Evolutionary conservation across 208 protist species (phyloP), one percentile per base, ranked within the genome.

Genomic region (Wallacemonas sp.): DNA sequence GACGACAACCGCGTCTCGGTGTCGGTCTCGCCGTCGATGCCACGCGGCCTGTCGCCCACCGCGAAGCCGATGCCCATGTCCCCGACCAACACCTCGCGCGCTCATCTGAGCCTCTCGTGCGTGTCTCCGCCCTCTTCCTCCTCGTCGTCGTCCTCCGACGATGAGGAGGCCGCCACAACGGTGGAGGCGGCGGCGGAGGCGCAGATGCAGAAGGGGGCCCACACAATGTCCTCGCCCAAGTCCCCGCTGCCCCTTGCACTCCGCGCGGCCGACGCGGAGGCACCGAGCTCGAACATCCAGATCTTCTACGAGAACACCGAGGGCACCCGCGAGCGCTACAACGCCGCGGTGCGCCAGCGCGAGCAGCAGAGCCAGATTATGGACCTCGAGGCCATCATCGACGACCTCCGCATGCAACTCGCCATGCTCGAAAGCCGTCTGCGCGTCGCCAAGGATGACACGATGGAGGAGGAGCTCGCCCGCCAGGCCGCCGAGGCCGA

Each of bases 381-480:
- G 23, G 74, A 77, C 65, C 79, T 91, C 49, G 81, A 91, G 75
- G 62, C 65, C 10, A 20, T 76, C 44, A 52, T 91, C 16, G 74
- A 70, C 2, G 81, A 91, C 3, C 74, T 91, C 55, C 81, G 76
- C 8, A 74, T 61, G 52, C 79, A 76, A 38, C 36, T 87, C 25
- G 57, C 68, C 7, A 42, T 84, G 32, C 61, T 84, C 25, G 81
- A 91, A 70, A 86, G 81, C 41, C 78, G 76, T n/a, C 71, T 91
- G 38, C 85, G 82, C 45, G 73, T 91, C 61, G 63, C 81, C 2
- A 70, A 82, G 74, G 81, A 91, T 57, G 74, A 77, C 44, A 82
- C 63, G 23, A 62, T 77, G 16, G 85, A 91, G 72, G 59, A 82
- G 62, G 72, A 82, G 61, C 68, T 88, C 63, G 61, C 72, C 32